A percentile compares a stretch with the other conserved stretches of the same genome.
phyloP scores from a whole-genome alignment of 176 grass and related monocot genomes.

The Zoysia pacifica region DNA sequence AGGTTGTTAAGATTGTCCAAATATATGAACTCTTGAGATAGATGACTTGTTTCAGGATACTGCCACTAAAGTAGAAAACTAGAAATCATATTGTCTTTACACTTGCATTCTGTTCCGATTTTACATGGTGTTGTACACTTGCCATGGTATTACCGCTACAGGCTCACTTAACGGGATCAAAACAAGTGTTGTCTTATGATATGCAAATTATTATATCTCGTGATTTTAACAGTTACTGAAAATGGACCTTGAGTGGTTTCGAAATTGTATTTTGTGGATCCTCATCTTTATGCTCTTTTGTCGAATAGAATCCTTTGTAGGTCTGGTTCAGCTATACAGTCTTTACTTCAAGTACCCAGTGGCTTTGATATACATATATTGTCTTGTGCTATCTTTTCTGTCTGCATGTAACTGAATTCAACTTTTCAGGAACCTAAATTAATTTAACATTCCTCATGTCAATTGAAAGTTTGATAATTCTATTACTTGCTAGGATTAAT shows the following conservation, averaged over 20 bases:
- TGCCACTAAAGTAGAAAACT: not conserved
- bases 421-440: not conserved
- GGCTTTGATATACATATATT: not conserved
- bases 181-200: not conserved
- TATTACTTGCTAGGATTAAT: not conserved
- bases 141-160: not conserved
- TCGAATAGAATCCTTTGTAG: not conserved
- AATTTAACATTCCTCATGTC: not conserved
- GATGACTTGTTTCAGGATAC: not conserved
- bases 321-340: not conserved
- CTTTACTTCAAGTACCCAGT: not conserved
- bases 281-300: not conserved
- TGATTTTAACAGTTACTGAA: not conserved
- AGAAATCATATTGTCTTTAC: not conserved
- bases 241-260: not conserved
- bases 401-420: not conserved
- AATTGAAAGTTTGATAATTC: not conserved
- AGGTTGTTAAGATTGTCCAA: not conserved
- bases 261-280: not conserved
- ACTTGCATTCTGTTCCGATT: not conserved
- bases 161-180: not conserved
- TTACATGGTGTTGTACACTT: not conserved
- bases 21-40: not conserved
- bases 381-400: not conserved
- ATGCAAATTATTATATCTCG: conserved; percentile 4